A percentile compares a stretch with the other conserved stretches of the same genome.
phyloP scores from a whole-genome alignment of 768 basidiomycete genomes.

The Russula olivacea region DNA sequence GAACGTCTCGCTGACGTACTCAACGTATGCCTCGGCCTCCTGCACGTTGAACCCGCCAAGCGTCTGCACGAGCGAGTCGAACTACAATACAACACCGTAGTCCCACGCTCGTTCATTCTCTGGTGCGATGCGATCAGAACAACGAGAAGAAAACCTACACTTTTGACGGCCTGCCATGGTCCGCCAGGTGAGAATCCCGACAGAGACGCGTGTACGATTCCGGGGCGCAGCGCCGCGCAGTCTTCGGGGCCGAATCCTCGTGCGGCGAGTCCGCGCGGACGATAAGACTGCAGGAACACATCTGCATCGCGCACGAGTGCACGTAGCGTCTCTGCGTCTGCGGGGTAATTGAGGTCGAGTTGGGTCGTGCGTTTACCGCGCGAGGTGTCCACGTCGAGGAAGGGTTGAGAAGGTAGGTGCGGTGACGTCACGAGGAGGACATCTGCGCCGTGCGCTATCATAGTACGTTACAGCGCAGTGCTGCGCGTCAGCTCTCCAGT shows the following conservation, averaged over 20 bases:
- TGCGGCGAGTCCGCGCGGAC: slow-evolving; percentile 43
- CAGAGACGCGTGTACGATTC: slow-evolving; percentile 50
- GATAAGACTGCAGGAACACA: slow-evolving; percentile 58
- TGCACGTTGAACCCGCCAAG: slow-evolving; percentile 55
- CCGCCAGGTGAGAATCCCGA: slow-evolving; percentile 55
- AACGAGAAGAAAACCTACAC: slow-evolving; percentile 33
- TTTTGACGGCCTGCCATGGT: slow-evolving; percentile 48
- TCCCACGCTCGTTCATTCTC: not conserved
- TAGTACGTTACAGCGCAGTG: not conserved
- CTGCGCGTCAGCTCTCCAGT: not conserved
- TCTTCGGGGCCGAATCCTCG: slow-evolving; percentile 46
- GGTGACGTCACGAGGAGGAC: slow-evolving; percentile 53
- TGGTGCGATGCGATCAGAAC: not conserved
- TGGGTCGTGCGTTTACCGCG: slow-evolving; percentile 59
- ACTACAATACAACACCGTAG: slow-evolving; percentile 33
- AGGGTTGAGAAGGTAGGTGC: slow-evolving; percentile 45
- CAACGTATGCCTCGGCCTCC: slow-evolving; percentile 45
- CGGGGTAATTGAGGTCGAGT: slow-evolving; percentile 40
- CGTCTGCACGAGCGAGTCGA: slow-evolving; percentile 60
- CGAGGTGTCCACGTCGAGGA: slow-evolving; percentile 52
- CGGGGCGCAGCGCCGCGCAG: slow-evolving; percentile 37
- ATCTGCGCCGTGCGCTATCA: slow-evolving; percentile 50
- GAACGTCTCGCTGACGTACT: slow-evolving; percentile 25
- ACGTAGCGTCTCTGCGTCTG: slow-evolving; percentile 34
- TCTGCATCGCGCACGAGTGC: slow-evolving; percentile 41